Conservation (phyloP, 495 filamentous ascomycete species). For the Lasiosphaeriaceae sp. region DNA sequence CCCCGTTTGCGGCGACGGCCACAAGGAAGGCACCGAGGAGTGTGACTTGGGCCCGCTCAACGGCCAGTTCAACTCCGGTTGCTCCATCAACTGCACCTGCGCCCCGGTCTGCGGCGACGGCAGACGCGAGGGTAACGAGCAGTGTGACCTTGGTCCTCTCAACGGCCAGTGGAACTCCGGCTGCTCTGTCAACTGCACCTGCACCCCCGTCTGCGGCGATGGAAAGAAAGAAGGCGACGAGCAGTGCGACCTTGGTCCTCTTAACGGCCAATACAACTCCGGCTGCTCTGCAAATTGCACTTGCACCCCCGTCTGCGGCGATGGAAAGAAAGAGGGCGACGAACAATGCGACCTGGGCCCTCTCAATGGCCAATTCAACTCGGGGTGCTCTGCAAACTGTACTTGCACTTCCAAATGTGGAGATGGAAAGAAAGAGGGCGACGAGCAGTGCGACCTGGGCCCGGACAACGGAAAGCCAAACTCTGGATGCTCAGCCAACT, state of each 20-base stretch:
- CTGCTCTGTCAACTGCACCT: conserved; percentile 11
- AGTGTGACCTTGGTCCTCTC: conserved; percentile 9
- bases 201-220: conserved; percentile 10
- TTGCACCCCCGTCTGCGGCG: conserved; percentile 3
- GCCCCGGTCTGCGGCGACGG: conserved; percentile 9
- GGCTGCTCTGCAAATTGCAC: conserved; percentile 3
- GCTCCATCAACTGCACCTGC: conserved; percentile 2
- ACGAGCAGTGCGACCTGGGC: conserved; percentile 16
- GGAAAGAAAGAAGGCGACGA: conserved; percentile 2
- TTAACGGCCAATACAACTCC: conserved; percentile 1
- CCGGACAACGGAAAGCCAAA: conserved; percentile 4
- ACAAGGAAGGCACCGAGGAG: neutral
- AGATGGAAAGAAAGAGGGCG: conserved; percentile 10
- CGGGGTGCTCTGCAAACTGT: conserved; percentile 11
- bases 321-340: conserved; percentile 3
- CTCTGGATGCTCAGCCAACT: conserved; percentile 7
- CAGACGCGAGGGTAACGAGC: conserved; percentile 3
- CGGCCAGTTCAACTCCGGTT: conserved; percentile 1
- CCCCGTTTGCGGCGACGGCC: conserved; percentile 16
- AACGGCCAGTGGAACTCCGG: conserved; percentile 14
- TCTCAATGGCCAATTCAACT: conserved; percentile 10
- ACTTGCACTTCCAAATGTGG: conserved; percentile 9
- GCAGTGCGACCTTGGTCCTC: neutral
- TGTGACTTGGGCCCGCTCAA: neutral
- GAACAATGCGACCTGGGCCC: conserved; percentile 15